Conservation (phyloP, 1,284 basidiomycete species). For the Naganishia sp. region DNA sequence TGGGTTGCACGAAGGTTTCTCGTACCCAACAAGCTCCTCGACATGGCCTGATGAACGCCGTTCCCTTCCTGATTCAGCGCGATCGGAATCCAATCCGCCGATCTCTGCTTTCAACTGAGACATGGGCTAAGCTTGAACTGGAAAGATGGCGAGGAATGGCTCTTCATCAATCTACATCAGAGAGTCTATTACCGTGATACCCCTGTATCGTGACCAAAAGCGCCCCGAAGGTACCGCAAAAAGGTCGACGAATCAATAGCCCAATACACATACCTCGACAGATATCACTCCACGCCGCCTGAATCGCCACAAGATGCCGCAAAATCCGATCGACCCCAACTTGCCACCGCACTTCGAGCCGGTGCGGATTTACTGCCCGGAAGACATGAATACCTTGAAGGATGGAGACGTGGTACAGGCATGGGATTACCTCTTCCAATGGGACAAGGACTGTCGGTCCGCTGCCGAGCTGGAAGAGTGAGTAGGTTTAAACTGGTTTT, state of each 20-base stretch:
- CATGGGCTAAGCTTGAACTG: background rate
- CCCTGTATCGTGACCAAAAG: background rate
- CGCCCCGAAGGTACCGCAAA: background rate
- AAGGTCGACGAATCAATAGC: background rate
- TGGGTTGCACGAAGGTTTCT: background rate
- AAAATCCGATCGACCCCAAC: constrained; percentile 23
- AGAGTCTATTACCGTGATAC: too few species aligned
- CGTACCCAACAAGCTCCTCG: background rate
- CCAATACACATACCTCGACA: background rate
- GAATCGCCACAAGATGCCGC: constrained; percentile 8
- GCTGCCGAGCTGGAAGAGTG: constrained; percentile 35
- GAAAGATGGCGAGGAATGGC: background rate
- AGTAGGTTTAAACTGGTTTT: background rate
- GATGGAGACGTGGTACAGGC: constrained; percentile 35
- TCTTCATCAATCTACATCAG: background rate
- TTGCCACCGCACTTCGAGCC: constrained; percentile 21
- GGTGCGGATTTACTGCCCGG: constrained; percentile 27
- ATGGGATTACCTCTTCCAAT: constrained; percentile 36
- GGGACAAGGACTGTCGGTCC: constrained; percentile 35
- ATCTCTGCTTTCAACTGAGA: constrained; percentile 15
- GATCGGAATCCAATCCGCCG: constrained; percentile 18
- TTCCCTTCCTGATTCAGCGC: background rate
- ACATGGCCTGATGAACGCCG: background rate
- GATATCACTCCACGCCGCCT: background rate
- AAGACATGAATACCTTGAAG: constrained; percentile 26